Evolutionary conservation across 768 basidiomycete genomes (phyloP).

Genomic region (Neoboletus brunneissimus): DNA sequence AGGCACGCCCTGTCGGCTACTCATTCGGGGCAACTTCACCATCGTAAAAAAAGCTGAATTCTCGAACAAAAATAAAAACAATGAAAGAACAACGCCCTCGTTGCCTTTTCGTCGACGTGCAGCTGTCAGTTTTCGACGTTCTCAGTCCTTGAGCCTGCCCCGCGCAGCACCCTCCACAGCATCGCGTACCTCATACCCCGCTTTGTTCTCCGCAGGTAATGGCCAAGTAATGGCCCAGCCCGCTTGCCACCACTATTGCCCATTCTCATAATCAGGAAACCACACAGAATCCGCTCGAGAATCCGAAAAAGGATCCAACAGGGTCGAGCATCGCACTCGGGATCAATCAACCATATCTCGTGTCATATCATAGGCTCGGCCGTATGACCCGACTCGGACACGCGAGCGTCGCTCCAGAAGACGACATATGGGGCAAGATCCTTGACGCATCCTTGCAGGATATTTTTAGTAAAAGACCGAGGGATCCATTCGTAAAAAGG

Average conservation of each 20-base stretch:
- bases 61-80: background rate
- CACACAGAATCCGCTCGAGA: conserved; percentile 18
- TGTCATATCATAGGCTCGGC: background rate
- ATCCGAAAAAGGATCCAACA: background rate
- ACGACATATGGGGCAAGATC: conserved; percentile 1
- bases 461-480: conserved; percentile 8
- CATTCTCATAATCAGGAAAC: too few species aligned
- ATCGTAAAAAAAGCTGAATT: background rate
- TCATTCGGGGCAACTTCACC: background rate
- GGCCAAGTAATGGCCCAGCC: too few species aligned
- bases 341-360: background rate
- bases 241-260: too few species aligned
- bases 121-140: background rate
- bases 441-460: background rate
- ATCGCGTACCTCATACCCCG: conserved; percentile 5
- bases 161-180: conserved; percentile 5
- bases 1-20: conserved; percentile 24
- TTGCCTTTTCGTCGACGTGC: too few species aligned
- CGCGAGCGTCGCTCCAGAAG: background rate
- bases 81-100: too few species aligned
- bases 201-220: background rate
- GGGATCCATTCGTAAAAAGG: conserved; percentile 17
- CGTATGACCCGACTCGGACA: too few species aligned
- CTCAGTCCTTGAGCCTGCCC: background rate
- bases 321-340: conserved; percentile 3